Evolutionary conservation across 2,329 filamentous ascomycete species (phyloP), one percentile per base, ranked within the genome.

Genomic region (Alternaria brassicicola): DNA sequence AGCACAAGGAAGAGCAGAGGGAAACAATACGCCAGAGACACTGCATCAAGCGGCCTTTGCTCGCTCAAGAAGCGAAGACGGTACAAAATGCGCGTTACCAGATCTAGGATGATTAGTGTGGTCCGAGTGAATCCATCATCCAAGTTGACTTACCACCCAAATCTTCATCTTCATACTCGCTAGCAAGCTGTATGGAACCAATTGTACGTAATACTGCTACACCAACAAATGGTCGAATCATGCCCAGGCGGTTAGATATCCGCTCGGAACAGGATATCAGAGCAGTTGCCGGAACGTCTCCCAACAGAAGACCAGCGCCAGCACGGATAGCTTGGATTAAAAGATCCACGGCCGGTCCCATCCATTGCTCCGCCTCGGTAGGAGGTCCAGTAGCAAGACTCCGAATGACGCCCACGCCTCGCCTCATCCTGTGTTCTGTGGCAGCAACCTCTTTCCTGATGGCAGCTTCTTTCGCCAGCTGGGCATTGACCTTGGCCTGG

Each of bases 51-150:
- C 0, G 94, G 93, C n/a, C 93, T 87, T 76, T 98, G 94, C 75
- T 98, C 95, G 51, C 91, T 90, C 35, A 93, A 86, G 75, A 97
- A 97, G 15, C 93, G 89, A 52, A 99, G 82, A 46, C 94, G 89
- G 76, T 98, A 98, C 5, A 99, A 81, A 1, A 98, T 88, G 76
- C 95, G 87, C 3, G 94, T 97, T 12, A 97, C 84, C 12, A 98
- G 85, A 56, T 83, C 79, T 63, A 81, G 48, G 42, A 38, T 17
- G 46, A 19, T 72, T 66, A 72, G 68, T 36, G 35, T 23, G 43
- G 67, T 35, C 15, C 9, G 6, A 36, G 23, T 26, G 23, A 13
- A 21, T 2, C 17, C 26, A n/a, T 4, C 0, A 23, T 46, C 7
- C 10, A 25, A 8, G 15, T 26, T 54, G 43, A 51, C 88, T 49